These are phyloP conservation scores for Neonectria magnoliae DNA, from an alignment of 2,329 filamentous ascomycete species.

Conservation along the genomic window DNA sequence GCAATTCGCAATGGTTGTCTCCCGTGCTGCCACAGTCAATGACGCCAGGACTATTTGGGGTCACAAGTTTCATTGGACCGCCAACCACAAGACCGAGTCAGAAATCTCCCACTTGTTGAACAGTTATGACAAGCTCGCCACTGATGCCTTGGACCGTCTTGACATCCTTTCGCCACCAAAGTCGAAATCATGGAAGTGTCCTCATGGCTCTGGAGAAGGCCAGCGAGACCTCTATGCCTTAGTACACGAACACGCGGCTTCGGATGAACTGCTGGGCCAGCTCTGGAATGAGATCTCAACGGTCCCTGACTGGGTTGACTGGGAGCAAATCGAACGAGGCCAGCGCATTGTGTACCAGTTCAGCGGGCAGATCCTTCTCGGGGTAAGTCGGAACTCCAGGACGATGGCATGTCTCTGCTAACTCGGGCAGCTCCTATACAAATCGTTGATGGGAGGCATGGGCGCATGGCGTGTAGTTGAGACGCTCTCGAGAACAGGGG, in stretches of 20 bases:
- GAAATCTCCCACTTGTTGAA: conserved; percentile 69
- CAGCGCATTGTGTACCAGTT: conserved; percentile 84
- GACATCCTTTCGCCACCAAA: conserved; percentile 63
- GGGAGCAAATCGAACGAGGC: conserved; percentile 77
- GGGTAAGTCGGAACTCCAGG: conserved; percentile 46
- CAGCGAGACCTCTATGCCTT: conserved; percentile 71
- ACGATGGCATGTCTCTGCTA: neutral
- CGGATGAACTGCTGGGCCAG: conserved; percentile 62
- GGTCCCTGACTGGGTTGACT: conserved; percentile 80
- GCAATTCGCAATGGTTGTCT: conserved; percentile 23
- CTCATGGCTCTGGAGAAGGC: conserved; percentile 39
- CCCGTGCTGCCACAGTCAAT: conserved; percentile 5
- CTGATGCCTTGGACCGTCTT: conserved; percentile 71
- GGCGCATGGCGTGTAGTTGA: conserved; percentile 78
- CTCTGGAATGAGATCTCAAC: conserved; percentile 75
- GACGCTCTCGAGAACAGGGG: conserved; percentile 77
- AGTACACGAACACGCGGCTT: conserved; percentile 65
- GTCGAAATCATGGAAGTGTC: conserved; percentile 42
- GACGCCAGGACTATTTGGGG: conserved; percentile 37
- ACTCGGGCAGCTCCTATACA: conserved; percentile 62
- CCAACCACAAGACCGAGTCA: conserved; percentile 68
- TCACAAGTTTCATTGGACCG: conserved; percentile 75
- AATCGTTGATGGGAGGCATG: conserved; percentile 76
- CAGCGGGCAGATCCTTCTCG: conserved; percentile 72
- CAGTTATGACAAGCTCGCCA: conserved; percentile 74